Percentiles rank a stretch among this genome's conserved stretches.
phyloP scores from a whole-genome alignment of 2,329 filamentous ascomycete species.

The Rhexocercosporidium sp. region DNA sequence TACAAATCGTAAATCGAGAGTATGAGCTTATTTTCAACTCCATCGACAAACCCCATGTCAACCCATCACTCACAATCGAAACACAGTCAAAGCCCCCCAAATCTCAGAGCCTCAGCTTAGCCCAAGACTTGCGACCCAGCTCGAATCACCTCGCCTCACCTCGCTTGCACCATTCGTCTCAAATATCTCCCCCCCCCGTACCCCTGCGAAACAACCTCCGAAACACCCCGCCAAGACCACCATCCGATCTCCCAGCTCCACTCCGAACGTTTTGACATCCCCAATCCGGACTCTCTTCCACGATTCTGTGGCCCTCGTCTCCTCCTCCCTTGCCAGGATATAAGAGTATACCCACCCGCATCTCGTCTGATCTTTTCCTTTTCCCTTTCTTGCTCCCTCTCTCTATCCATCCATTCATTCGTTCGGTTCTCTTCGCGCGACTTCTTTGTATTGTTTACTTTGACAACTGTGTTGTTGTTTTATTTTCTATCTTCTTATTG shows the following conservation, averaged over 20 bases:
- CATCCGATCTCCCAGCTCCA: slow-evolving; percentile 2
- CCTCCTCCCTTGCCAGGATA: neutral
- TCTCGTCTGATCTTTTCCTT: slow-evolving; percentile 3
- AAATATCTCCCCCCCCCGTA: neutral
- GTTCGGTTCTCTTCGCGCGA: neutral
- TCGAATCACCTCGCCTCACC: neutral
- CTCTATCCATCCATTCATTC: slow-evolving; percentile 1
- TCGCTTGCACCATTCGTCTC: slow-evolving; percentile 1
- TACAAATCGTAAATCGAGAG: too few species aligned
- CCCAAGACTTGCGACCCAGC: neutral
- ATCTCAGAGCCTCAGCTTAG: neutral
- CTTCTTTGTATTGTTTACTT: neutral
- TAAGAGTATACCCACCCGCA: neutral
- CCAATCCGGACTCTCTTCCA: neutral
- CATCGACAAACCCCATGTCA: too few species aligned
- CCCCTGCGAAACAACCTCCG: neutral
- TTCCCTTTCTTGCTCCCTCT: neutral
- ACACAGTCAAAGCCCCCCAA: too few species aligned
- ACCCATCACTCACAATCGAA: too few species aligned
- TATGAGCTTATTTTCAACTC: too few species aligned
- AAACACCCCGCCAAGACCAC: neutral
- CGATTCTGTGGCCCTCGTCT: neutral
- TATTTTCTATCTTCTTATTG: neutral
- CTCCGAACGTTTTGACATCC: slow-evolving; percentile 1
- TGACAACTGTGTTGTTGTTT: neutral